Evolutionary conservation across 441 rosid species (phyloP), one percentile per base, ranked within the genome.

Genomic region (Bruguiera hainesii): DNA sequence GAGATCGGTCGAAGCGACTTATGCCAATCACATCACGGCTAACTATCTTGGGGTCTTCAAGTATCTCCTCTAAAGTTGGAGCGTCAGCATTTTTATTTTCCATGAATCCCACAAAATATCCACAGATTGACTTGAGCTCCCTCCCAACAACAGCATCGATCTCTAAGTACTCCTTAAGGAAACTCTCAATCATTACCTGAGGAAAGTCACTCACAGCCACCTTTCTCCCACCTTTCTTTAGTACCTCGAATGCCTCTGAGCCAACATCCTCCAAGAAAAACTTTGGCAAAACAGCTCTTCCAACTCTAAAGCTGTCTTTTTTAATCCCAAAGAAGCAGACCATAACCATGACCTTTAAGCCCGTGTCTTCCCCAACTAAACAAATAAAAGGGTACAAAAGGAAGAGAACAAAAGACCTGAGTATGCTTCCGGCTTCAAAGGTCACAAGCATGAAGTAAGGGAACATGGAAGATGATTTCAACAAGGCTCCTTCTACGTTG

Each of bases 361-460:
- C 79, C 70, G 67, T 64, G 19, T 88, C 91, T 48, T 74, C 84
- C 31, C 85, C 74, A 13, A 76, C 69, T n/a, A 84, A 59, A 23
- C 76, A 78, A 52, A 88, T 60, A 5, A 88, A 65, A 26, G 98
- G 98, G 73, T 85, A 87, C 1, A 76, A 65, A 49, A 83, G 68
- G 16, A 85, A 69, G 7, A 92, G 91, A 33, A 85, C 5, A 10
- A 85, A 56, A 46, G 95, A 89, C 81, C 96, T 78, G 6, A 88
- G n/a, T n/a, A 81, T 55, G 69, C 95, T 84, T 67, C 98, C 98
- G 15, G 87, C 90, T 76, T 92, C 98, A 49, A 85, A 85, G 20
- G 96, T 93, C 50, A 88, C 96, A 3, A 89, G 82, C 90, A 88
- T 83, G 83, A 88, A 92, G 83, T 89, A 92, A 65, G 98, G 87